These are phyloP conservation scores for Tubosaeta brunneosetosa DNA, from an alignment of 768 basidiomycete genomes.

Conservation along the genomic window DNA sequence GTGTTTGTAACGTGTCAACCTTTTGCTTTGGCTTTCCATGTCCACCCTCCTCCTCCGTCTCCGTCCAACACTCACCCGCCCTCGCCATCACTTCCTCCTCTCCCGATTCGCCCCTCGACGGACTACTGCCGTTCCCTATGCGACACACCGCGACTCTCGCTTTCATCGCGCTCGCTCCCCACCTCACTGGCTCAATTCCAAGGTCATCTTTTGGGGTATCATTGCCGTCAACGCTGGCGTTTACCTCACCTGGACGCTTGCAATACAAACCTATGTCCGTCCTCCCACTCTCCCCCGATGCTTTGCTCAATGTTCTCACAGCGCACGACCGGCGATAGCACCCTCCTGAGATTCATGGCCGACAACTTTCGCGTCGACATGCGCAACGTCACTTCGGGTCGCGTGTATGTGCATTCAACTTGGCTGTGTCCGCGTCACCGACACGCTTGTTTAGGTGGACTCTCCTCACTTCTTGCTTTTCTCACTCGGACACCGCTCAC, in stretches of 20 bases:
- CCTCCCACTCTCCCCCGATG: conserved; percentile 9
- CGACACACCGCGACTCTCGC: conserved; percentile 22
- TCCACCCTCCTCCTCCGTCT: conserved; percentile 6
- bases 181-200: conserved; percentile 40
- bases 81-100: neutral
- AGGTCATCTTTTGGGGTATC: conserved; percentile 57
- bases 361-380: conserved; percentile 62
- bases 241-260: conserved; percentile 54
- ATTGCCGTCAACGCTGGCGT: conserved; percentile 60
- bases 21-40: neutral
- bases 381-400: conserved; percentile 57
- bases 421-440: neutral
- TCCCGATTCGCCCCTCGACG: conserved; percentile 14
- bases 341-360: conserved; percentile 45
- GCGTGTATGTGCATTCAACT: conserved; percentile 45
- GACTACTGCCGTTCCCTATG: conserved; percentile 10
- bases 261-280: conserved; percentile 30
- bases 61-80: conserved; percentile 1
- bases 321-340: conserved; percentile 38
- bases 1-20: conserved; percentile 8
- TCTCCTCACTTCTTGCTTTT: conserved; percentile 64
- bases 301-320: conserved; percentile 1
- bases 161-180: conserved; percentile 13
- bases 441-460: conserved; percentile 56
- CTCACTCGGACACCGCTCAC: conserved; percentile 57